Percentiles rank a stretch among this genome's conserved stretches.
Evolutionary conservation across 805 yeast species (phyloP).

Genomic region (Candida andamanensis): DNA sequence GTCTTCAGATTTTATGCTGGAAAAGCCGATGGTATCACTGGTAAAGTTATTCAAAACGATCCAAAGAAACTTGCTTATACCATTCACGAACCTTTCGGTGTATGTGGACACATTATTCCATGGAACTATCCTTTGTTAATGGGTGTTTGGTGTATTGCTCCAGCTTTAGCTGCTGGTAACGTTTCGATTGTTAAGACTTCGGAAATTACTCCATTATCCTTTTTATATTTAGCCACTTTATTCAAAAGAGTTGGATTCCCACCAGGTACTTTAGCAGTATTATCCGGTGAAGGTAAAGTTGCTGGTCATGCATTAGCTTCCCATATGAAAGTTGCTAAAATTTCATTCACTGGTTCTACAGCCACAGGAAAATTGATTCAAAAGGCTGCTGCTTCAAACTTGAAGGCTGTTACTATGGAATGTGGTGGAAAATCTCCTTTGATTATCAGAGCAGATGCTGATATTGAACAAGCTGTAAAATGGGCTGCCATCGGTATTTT

Average conservation of each 20-base stretch:
- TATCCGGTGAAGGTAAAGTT: slow-evolving; percentile 63
- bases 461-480: slow-evolving; percentile 58
- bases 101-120: slow-evolving; percentile 43
- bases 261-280: slow-evolving; percentile 67
- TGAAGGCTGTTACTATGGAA: slow-evolving; percentile 63
- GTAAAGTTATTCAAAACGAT: slow-evolving; percentile 40
- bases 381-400: slow-evolving; percentile 52
- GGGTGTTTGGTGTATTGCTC: slow-evolving; percentile 80
- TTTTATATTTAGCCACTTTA: slow-evolving; percentile 54
- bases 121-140: slow-evolving; percentile 50
- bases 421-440: slow-evolving; percentile 73
- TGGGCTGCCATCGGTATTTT: slow-evolving; percentile 66
- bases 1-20: slow-evolving; percentile 54
- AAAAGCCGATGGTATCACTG: slow-evolving; percentile 56
- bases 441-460: slow-evolving; percentile 59
- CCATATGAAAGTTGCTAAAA: slow-evolving; percentile 54
- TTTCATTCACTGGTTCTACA: slow-evolving; percentile 65
- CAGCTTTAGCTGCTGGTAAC: slow-evolving; percentile 79
- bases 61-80: slow-evolving; percentile 59
- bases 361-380: slow-evolving; percentile 64
- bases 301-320: slow-evolving; percentile 66
- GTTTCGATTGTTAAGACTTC: slow-evolving; percentile 67
- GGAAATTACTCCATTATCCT: slow-evolving; percentile 70
- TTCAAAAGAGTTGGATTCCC: slow-evolving; percentile 69
- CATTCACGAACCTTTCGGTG: slow-evolving; percentile 51